Conservation (phyloP, 2,329 filamentous ascomycete genomes). For the Apiospora pterosperma region DNA sequence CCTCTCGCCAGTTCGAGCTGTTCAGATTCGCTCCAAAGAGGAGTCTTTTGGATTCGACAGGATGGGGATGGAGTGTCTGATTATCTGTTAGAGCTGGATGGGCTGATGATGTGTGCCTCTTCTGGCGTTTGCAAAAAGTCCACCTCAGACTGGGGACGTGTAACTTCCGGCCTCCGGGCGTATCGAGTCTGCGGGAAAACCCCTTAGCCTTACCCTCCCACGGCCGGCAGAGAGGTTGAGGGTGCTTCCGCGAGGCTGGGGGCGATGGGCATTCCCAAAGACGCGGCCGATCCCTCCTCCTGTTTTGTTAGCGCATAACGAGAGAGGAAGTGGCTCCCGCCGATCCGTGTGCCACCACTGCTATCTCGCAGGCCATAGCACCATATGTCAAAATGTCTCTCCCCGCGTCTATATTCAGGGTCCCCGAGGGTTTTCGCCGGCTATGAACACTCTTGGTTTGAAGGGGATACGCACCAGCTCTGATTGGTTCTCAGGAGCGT, state of each 20-base stretch:
- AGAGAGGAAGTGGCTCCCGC: neutral
- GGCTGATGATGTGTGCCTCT: neutral
- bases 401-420: neutral
- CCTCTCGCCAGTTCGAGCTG: neutral
- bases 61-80: neutral
- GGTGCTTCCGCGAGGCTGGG: neutral
- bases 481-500: neutral
- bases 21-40: neutral
- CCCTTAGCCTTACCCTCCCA: neutral
- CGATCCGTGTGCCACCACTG: neutral
- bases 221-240: neutral
- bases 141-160: neutral
- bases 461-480: neutral
- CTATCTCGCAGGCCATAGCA: neutral
- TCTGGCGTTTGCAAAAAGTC: neutral
- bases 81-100: neutral
- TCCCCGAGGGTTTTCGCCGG: neutral
- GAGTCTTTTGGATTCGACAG: neutral
- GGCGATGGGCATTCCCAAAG: neutral
- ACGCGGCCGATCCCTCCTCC: neutral
- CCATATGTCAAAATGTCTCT: too few species aligned
- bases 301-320: neutral
- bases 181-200: neutral
- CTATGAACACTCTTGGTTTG: neutral
- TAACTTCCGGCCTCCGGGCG: neutral